phyloP scores from a whole-genome alignment of 768 basidiomycete species.

The Lentinula aciculospora region DNA sequence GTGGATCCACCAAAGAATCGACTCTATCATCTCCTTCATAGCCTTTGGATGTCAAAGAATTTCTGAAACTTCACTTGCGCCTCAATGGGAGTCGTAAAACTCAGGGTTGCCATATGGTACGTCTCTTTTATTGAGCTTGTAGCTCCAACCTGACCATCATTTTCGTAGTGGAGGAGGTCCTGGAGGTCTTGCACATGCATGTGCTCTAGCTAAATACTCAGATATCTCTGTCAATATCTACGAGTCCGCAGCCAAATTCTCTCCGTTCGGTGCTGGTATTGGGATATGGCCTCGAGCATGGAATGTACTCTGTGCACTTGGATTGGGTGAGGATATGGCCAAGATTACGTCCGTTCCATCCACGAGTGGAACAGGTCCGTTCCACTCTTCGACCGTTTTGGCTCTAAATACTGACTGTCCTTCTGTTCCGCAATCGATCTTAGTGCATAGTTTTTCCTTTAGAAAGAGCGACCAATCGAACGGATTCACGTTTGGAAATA shows the following conservation, averaged over 20 bases:
- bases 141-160: not conserved
- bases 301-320: conserved; percentile 34
- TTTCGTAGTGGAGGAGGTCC: conserved; percentile 25
- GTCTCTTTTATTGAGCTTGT: conserved; percentile 6
- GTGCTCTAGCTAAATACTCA: conserved; percentile 22
- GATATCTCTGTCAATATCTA: conserved; percentile 38
- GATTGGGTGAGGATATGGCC: conserved; percentile 29
- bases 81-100: not conserved
- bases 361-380: conserved; percentile 17
- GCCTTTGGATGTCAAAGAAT: not conserved
- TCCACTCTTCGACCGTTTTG: conserved; percentile 9
- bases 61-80: not conserved
- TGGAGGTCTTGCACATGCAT: conserved; percentile 24
- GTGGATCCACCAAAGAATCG: conserved; percentile 6
- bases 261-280: conserved; percentile 41
- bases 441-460: conserved; percentile 10
- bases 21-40: not conserved
- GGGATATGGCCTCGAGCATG: conserved; percentile 35
- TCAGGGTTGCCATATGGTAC: conserved; percentile 13
- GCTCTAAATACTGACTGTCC: conserved; percentile 9
- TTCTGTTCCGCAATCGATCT: conserved; percentile 4
- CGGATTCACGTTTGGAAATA: conserved; percentile 22
- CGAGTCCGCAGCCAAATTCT: conserved; percentile 34
- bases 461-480: conserved; percentile 27
- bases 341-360: conserved; percentile 17